phyloP scores from a whole-genome alignment of 176 grass and related monocot genomes.

The Saccharum officinarum region DNA sequence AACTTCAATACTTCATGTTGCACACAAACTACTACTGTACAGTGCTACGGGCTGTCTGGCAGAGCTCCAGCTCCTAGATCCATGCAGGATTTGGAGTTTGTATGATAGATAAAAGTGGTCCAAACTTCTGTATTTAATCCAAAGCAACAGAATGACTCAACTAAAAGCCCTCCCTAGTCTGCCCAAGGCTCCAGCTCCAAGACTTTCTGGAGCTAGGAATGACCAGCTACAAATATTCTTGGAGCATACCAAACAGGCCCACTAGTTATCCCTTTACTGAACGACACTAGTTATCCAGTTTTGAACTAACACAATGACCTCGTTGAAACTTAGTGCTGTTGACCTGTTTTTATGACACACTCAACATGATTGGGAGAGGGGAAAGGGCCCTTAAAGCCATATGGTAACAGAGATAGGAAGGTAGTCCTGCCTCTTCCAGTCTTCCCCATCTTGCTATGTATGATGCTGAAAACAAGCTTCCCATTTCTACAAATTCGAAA shows the following conservation, averaged over 20 bases:
- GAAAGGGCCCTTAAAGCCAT: background rate
- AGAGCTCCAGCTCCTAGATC: background rate
- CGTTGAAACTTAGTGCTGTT: background rate
- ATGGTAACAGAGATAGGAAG: conserved; percentile 5
- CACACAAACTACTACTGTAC: background rate
- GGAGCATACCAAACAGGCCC: background rate
- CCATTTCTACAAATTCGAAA: background rate
- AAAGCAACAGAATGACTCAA: background rate
- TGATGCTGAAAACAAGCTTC: background rate
- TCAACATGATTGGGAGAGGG: background rate
- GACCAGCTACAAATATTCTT: background rate
- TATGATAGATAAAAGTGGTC: background rate
- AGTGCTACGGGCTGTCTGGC: background rate
- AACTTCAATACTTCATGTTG: background rate
- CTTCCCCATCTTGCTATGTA: background rate
- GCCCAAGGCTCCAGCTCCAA: background rate
- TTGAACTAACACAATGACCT: background rate
- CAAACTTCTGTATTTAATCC: background rate
- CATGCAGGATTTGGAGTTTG: background rate
- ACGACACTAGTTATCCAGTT: background rate
- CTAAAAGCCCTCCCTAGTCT: background rate
- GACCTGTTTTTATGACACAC: background rate
- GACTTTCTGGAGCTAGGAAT: background rate
- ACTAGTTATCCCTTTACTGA: background rate
- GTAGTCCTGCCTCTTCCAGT: background rate